Conservation (phyloP, 768 basidiomycete genomes). For the Tricholoma furcatifolium region DNA sequence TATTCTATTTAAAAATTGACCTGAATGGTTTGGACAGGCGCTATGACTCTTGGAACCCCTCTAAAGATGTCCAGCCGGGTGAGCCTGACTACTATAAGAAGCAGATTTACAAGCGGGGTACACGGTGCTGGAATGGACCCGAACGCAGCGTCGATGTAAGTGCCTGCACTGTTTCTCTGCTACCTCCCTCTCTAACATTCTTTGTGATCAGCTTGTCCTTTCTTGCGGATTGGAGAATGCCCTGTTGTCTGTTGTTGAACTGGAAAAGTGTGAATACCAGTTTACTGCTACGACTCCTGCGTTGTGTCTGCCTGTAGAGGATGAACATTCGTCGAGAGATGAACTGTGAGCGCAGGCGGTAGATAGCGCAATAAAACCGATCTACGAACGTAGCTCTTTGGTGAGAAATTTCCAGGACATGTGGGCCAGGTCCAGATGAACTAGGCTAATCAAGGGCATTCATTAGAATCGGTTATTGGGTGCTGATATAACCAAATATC, state of each 20-base stretch:
- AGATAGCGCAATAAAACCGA: background rate
- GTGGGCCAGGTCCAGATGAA: background rate
- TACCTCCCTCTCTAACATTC: conserved; percentile 6
- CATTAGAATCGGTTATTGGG: background rate
- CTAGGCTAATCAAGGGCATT: background rate
- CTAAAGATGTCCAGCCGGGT: conserved; percentile 54
- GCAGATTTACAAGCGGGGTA: conserved; percentile 80
- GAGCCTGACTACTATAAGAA: conserved; percentile 74
- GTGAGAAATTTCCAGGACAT: background rate
- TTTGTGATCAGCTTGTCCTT: conserved; percentile 63
- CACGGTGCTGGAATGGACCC: conserved; percentile 97
- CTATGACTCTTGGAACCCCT: conserved; percentile 80
- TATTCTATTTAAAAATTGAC: background rate
- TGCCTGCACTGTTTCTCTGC: conserved; percentile 4
- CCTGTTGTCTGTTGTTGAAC: conserved; percentile 74
- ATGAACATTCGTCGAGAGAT: conserved; percentile 32
- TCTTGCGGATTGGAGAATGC: conserved; percentile 86
- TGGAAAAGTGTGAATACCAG: conserved; percentile 96
- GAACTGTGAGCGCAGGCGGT: conserved; percentile 32
- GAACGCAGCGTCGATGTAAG: conserved; percentile 78
- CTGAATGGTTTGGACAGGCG: conserved; percentile 38
- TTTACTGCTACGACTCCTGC: conserved; percentile 85
- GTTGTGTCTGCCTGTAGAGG: conserved; percentile 62
- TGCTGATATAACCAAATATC: background rate
- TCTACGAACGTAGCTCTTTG: background rate